Conservation (phyloP, 345 rosid species). For the Brassica carinata region DNA sequence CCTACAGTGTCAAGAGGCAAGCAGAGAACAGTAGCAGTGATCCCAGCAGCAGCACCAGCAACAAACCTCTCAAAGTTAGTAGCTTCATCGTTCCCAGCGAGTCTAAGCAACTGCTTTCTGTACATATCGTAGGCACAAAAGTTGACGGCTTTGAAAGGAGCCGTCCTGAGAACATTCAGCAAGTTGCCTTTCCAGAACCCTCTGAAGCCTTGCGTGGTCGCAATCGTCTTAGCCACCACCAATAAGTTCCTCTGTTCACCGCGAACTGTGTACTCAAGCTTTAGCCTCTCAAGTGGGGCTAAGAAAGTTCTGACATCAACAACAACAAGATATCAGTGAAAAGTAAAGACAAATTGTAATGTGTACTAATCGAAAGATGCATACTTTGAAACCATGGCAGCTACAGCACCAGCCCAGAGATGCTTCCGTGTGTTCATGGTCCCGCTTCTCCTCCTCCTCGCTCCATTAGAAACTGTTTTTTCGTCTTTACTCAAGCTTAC, state of each 20-base stretch:
- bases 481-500: conserved; percentile 55
- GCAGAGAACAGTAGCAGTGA: conserved; percentile 88
- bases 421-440: conserved; percentile 80
- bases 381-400: conserved; percentile 92
- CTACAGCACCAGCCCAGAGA: conserved; percentile 87
- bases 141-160: conserved; percentile 94
- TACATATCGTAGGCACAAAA: conserved; percentile 91
- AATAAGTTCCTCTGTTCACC: conserved; percentile 71
- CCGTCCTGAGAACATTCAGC: conserved; percentile 87
- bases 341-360: not conserved
- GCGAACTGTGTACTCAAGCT: conserved; percentile 82
- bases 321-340: not conserved
- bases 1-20: conserved; percentile 94
- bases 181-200: conserved; percentile 98
- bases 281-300: conserved; percentile 91
- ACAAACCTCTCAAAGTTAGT: conserved; percentile 85
- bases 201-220: conserved; percentile 63
- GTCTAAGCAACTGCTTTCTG: conserved; percentile 61
- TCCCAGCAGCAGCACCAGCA: conserved; percentile 96
- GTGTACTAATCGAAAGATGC: not conserved
- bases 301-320: conserved; percentile 61
- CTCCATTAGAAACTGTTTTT: conserved; percentile 14
- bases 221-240: conserved; percentile 64
- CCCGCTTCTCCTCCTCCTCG: conserved; percentile 35
- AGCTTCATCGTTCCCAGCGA: conserved; percentile 68